Base-by-base conservation (phyloP, 768 basidiomycete species). In the Mycena galericulata region DNA sequence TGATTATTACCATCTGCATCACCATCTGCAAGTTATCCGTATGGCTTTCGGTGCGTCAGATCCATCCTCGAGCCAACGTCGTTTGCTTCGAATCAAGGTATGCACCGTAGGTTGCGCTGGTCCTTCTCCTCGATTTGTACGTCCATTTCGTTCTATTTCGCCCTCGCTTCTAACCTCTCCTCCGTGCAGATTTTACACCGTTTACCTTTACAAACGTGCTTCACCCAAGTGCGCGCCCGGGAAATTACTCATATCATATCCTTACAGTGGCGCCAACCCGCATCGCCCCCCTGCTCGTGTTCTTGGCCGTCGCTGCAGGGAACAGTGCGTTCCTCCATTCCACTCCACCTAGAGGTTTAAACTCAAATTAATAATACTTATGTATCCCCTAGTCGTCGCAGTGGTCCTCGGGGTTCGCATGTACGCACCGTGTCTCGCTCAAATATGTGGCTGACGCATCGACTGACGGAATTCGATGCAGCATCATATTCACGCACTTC, bases 351-450 rank as follows among this genome's bases (percentile, higher is more conserved):
- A n/a, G n/a, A n/a, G n/a, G n/a, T 18, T 17, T 22, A 36, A 20
- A 15, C 30, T 10, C 32, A 10, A 15, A 26, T 26, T 54, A 7
- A 7, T 41, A 12, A 10, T 26, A 26, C 11, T 54, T 11, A 7
- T 41, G 14, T 54, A 4, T 14, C 34, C 22, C 38, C 24, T 29
- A 65, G 56, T 65, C 30, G 45, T 49, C 11, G 64, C 64, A 14
- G 64, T 65, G 59, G 65, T 46, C n/a, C 58, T 66, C 18, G 65
- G 65, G 26, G 65, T 60, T 49, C 58, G n/a, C n/a, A 59, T 65
- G 64, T 65, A 36, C 40, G n/a, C n/a, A n/a, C n/a, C n/a, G n/a
- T n/a, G n/a, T n/a, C n/a, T n/a, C n/a, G n/a, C n/a, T n/a, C n/a
- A n/a, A n/a, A n/a, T n/a, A n/a, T n/a, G n/a, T n/a, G n/a, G n/a